Percentiles rank a stretch among this genome's conserved stretches.
These are phyloP conservation scores for Crithidia bombi DNA, from an alignment of 208 protist species.

Conservation along the genomic window DNA sequence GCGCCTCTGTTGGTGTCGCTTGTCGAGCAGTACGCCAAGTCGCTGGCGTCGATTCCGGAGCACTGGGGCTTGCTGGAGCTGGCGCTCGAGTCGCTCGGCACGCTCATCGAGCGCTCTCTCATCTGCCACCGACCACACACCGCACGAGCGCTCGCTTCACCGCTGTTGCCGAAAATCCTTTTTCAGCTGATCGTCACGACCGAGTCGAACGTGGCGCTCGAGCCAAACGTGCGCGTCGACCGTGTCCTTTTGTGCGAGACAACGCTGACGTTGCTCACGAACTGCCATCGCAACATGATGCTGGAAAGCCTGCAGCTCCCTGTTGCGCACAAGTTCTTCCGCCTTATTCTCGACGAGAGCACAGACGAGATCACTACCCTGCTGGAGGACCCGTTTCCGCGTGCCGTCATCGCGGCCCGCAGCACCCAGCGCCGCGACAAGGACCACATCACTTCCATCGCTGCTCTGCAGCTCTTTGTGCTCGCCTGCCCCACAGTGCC, in stretches of 20 bases:
- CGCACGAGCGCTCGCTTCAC: conserved; percentile 56
- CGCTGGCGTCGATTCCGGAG: conserved; percentile 59
- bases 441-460: conserved; percentile 85
- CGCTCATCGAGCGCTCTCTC: conserved; percentile 74
- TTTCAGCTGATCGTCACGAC: conserved; percentile 70
- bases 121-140: conserved; percentile 74
- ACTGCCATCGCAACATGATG: conserved; percentile 56
- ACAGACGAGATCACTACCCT: conserved; percentile 58
- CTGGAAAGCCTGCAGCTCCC: conserved; percentile 54
- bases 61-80: conserved; percentile 79
- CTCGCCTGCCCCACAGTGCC: conserved; percentile 74
- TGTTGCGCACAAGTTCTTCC: conserved; percentile 75
- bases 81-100: conserved; percentile 70
- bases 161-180: conserved; percentile 53
- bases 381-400: conserved; percentile 82
- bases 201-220: conserved; percentile 65
- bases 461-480: conserved; percentile 77
- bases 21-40: conserved; percentile 60
- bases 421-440: conserved; percentile 77
- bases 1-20: conserved; percentile 68
- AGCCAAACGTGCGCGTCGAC: conserved; percentile 59
- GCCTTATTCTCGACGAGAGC: conserved; percentile 57
- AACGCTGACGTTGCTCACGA: conserved; percentile 53
- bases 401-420: conserved; percentile 40
- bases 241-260: conserved; percentile 82